Conservation (phyloP, 495 filamentous ascomycete genomes). For the Glarea lozoyensis region DNA sequence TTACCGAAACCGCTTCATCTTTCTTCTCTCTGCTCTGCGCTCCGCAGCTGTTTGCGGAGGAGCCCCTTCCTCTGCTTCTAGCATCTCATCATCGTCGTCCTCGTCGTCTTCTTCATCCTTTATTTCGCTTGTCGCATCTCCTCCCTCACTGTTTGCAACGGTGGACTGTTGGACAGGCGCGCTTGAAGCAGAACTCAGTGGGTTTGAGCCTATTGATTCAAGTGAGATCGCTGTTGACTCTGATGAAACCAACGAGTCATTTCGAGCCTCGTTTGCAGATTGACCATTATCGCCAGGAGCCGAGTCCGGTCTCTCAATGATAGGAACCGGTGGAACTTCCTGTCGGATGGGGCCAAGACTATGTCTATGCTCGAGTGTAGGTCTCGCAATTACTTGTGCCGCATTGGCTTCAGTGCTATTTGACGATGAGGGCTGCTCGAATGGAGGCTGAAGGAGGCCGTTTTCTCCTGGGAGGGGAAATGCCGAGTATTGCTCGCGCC, state of each 20-base stretch:
- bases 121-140: slow-evolving; percentile 22
- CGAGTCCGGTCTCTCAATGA: slow-evolving; percentile 19
- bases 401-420: slow-evolving; percentile 31
- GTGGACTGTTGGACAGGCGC: slow-evolving; percentile 20
- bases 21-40: slow-evolving; percentile 71
- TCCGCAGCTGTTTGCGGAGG: slow-evolving; percentile 56
- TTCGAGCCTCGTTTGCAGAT: slow-evolving; percentile 19
- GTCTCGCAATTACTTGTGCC: slow-evolving; percentile 29
- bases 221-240: slow-evolving; percentile 27
- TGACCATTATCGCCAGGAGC: slow-evolving; percentile 15
- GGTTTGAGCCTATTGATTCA: slow-evolving; percentile 30
- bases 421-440: slow-evolving; percentile 33
- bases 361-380: slow-evolving; percentile 19
- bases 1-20: slow-evolving; percentile 94
- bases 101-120: slow-evolving; percentile 28
- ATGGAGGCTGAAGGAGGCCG: slow-evolving; percentile 37
- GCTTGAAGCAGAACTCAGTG: slow-evolving; percentile 30
- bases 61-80: slow-evolving; percentile 37
- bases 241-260: slow-evolving; percentile 33
- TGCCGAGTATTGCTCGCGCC: slow-evolving; percentile 44
- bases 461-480: slow-evolving; percentile 43
- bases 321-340: slow-evolving; percentile 27
- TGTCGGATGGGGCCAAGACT: slow-evolving; percentile 19
- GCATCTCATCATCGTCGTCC: slow-evolving; percentile 37
- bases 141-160: slow-evolving; percentile 21